phyloP scores from a whole-genome alignment of 2,329 filamentous ascomycete species.

The Ilyonectria robusta region DNA sequence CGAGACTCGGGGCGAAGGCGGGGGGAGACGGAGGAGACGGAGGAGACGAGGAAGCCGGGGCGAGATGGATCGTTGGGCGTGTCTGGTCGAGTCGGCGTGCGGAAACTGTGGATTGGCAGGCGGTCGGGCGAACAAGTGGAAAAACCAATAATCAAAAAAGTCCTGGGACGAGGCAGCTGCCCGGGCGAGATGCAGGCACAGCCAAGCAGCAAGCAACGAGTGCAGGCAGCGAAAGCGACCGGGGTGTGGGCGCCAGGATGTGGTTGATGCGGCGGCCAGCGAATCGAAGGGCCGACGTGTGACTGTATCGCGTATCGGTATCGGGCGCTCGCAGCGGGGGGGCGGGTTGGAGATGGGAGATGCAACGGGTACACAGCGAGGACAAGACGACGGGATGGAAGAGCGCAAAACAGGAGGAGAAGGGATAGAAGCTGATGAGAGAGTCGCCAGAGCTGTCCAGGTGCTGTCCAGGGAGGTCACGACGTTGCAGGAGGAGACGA shows the following conservation, averaged over 20 bases:
- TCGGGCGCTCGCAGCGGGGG: constrained; percentile 22
- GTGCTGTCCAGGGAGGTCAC: constrained; percentile 34
- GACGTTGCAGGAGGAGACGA: constrained; percentile 35
- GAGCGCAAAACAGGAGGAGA: neutral
- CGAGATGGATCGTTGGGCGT: constrained; percentile 23
- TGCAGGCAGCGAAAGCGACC: constrained; percentile 35
- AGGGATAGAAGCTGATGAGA: constrained; percentile 14
- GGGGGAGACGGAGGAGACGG: constrained; percentile 27
- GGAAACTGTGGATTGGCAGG: constrained; percentile 26
- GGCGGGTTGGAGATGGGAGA: constrained; percentile 17
- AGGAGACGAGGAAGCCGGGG: constrained; percentile 5
- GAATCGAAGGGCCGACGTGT: constrained; percentile 15
- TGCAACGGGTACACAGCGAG: neutral
- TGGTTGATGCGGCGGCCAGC: constrained; percentile 20
- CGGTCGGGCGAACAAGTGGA: constrained; percentile 38
- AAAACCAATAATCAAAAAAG: constrained; percentile 31
- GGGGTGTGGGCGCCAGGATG: constrained; percentile 18
- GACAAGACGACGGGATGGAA: neutral
- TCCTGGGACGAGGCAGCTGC: constrained; percentile 29
- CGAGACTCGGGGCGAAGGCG: constrained; percentile 26
- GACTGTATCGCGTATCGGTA: constrained; percentile 24
- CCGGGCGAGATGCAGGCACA: constrained; percentile 43
- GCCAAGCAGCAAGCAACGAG: constrained; percentile 25
- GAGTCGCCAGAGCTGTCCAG: neutral
- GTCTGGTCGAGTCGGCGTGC: constrained; percentile 16